A percentile compares a stretch with the other conserved stretches of the same genome.
Evolutionary conservation across 768 basidiomycete genomes (phyloP).

Genomic region (Mycena metata): DNA sequence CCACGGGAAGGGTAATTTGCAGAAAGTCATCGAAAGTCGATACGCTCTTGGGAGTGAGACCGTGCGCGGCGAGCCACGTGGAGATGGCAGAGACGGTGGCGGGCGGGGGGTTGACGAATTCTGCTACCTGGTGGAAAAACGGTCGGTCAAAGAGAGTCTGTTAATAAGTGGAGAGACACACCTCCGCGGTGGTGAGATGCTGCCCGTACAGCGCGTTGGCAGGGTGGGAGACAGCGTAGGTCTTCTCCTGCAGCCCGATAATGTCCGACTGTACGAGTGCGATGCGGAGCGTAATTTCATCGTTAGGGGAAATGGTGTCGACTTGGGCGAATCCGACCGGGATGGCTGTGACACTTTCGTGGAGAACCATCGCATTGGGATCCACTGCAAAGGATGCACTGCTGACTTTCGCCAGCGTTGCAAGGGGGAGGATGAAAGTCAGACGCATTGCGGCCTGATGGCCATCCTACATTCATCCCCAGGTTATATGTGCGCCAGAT

Average conservation of each 20-base stretch:
- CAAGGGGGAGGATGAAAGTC: neutral
- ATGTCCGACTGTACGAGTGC: slow-evolving; percentile 39
- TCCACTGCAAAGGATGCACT: neutral
- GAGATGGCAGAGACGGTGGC: slow-evolving; percentile 27
- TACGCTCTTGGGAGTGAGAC: slow-evolving; percentile 51
- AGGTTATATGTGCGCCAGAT: slow-evolving; percentile 10
- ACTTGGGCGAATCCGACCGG: slow-evolving; percentile 26
- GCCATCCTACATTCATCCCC: neutral
- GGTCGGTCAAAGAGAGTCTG: slow-evolving; percentile 30
- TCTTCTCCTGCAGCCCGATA: slow-evolving; percentile 46
- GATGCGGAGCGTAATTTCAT: slow-evolving; percentile 47
- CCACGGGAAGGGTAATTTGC: slow-evolving; percentile 55
- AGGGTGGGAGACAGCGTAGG: slow-evolving; percentile 52
- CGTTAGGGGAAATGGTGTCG: slow-evolving; percentile 7
- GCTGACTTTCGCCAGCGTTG: neutral
- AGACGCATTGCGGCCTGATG: neutral
- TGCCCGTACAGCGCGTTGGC: slow-evolving; percentile 48
- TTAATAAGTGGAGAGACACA: slow-evolving; percentile 45
- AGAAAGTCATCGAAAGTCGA: slow-evolving; percentile 64
- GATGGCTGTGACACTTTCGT: slow-evolving; percentile 22
- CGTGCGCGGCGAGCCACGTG: slow-evolving; percentile 58
- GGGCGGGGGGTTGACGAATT: slow-evolving; percentile 19
- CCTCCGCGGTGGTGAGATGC: slow-evolving; percentile 58
- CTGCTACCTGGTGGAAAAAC: neutral
- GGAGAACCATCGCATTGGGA: slow-evolving; percentile 16